A percentile compares a stretch with the other conserved stretches of the same genome.
Conservation (phyloP, 2,329 filamentous ascomycete genomes). For the Aureobasidium sp. region DNA sequence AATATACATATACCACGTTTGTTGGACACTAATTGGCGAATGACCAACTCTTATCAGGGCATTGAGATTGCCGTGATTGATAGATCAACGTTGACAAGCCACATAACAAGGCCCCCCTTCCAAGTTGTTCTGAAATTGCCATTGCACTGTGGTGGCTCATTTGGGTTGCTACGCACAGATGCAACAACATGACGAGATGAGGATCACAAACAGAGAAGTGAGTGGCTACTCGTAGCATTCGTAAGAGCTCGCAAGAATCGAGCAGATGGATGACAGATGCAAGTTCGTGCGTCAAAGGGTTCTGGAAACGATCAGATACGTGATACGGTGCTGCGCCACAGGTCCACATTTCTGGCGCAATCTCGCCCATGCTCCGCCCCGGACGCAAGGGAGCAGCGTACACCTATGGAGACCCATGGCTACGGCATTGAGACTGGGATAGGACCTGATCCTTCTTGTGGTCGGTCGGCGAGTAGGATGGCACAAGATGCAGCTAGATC, state of each 20-base stretch:
- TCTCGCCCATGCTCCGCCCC: background rate
- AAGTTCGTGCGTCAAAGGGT: background rate
- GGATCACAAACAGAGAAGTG: background rate
- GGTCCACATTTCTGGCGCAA: background rate
- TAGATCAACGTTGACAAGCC: background rate
- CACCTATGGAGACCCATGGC: background rate
- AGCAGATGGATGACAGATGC: background rate
- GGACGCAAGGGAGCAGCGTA: background rate
- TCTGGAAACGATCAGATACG: background rate
- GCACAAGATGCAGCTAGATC: background rate
- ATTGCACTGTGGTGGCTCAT: background rate
- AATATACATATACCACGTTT: background rate
- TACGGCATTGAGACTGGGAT: background rate
- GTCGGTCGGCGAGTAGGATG: background rate
- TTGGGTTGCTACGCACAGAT: background rate
- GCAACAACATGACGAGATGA: background rate
- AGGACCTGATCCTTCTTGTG: background rate
- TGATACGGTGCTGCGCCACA: slow-evolving; percentile 1
- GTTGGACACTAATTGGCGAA: background rate
- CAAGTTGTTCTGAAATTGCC: background rate
- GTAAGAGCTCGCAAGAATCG: background rate
- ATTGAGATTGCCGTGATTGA: background rate
- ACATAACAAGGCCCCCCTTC: background rate
- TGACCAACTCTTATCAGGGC: background rate
- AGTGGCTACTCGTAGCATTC: background rate